Conservation (phyloP, 2,329 filamentous ascomycete genomes). For the Cladosporium oxysporum region DNA sequence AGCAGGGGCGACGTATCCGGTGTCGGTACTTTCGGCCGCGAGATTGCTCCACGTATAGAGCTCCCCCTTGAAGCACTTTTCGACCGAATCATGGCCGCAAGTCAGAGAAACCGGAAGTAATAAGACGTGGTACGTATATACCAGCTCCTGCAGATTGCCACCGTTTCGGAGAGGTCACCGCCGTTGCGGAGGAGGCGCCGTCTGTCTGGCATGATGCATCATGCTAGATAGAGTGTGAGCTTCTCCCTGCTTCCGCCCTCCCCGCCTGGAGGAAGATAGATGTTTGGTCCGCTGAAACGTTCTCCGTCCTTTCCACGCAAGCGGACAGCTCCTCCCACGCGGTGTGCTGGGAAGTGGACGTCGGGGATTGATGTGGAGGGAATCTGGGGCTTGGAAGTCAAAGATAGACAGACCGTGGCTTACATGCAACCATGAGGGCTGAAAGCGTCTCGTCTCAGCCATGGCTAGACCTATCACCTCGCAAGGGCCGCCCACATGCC, state of each 20-base stretch:
- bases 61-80: background rate
- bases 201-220: background rate
- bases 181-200: constrained; percentile 1
- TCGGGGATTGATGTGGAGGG: constrained; percentile 5
- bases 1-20: background rate
- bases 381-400: constrained; percentile 1
- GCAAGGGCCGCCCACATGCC: constrained; percentile 10
- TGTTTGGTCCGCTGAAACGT: constrained; percentile 1
- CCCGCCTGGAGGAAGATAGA: background rate
- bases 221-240: background rate
- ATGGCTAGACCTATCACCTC: background rate
- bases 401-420: background rate
- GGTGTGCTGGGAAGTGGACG: background rate
- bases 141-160: constrained; percentile 3
- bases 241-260: constrained; percentile 6
- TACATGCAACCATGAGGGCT: background rate
- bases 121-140: background rate
- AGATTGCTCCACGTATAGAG: constrained; percentile 5
- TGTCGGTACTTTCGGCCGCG: constrained; percentile 1
- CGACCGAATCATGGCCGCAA: constrained; percentile 3
- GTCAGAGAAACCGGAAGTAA: background rate
- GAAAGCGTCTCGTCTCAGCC: background rate
- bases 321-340: background rate
- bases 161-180: constrained; percentile 6
- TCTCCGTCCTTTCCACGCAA: background rate